Percentiles rank a stretch among this genome's conserved stretches.
These are phyloP conservation scores for Podosphaera aphanis DNA, from an alignment of 2,329 filamentous ascomycete genomes.

Conservation along the genomic window DNA sequence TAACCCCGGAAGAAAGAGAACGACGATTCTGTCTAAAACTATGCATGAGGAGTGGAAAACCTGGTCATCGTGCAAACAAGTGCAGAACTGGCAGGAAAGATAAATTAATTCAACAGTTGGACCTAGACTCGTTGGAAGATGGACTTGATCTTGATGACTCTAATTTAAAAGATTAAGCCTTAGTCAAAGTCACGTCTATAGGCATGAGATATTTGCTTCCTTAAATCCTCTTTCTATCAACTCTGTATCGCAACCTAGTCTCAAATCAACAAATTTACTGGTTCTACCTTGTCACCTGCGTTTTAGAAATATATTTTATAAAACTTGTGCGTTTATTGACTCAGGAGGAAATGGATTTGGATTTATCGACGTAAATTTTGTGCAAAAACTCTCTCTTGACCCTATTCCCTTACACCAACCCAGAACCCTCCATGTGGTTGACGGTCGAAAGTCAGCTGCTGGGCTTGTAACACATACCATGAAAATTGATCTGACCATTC, in stretches of 20 bases:
- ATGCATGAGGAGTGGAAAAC: neutral
- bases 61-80: neutral
- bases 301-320: neutral
- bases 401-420: neutral
- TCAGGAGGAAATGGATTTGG: conserved; percentile 1
- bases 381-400: neutral
- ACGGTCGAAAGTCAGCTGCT: neutral
- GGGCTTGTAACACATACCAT: neutral
- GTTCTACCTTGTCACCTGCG: neutral
- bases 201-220: neutral
- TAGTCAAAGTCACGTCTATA: neutral
- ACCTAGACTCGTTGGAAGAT: too few species aligned
- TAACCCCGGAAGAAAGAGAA: neutral
- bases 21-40: neutral
- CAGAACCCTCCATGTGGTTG: neutral
- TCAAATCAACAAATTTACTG: neutral
- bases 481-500: neutral
- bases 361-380: neutral
- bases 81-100: too few species aligned
- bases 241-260: too few species aligned
- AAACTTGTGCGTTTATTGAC: neutral
- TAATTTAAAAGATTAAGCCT: too few species aligned
- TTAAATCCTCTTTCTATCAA: too few species aligned
- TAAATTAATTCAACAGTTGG: too few species aligned
- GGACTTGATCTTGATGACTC: too few species aligned